Base-by-base conservation (phyloP, 805 yeast genomes). In the Zygotorulaspora danielsina region DNA sequence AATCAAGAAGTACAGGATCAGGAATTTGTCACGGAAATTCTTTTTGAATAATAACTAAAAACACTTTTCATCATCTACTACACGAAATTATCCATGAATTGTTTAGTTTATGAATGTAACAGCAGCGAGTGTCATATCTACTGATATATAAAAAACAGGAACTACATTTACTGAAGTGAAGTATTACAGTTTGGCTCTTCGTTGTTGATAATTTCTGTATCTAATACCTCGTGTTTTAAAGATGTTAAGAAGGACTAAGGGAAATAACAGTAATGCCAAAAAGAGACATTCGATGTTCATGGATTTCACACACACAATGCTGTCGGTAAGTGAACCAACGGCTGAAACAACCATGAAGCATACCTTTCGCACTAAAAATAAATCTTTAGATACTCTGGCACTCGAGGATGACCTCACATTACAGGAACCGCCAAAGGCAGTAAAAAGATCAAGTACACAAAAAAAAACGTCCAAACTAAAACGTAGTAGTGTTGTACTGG, bases 281-380 rank as follows among this genome's bases (percentile, higher is more conserved):
- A 54, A 53, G 25, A 52, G 60, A 41, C 57, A 53, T 21, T 54
- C 61, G 10, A 47, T 50, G 49, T 44, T 52, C 27, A 17, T 55
- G 2, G 51, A 50, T 21, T 33, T 44, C 33, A 44, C 35, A 21
- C 44, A 39, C 12, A 27, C 34, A 8, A 27, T 19, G 27, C 29
- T 39, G 11, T 32, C 29, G 7, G 27, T 20, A 19, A 13, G 34
- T n/a, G 20, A 9, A 15, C 12, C 29, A 8, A 28, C 12, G 17
- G 27, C 18, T 18, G 36, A 17, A 34, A 34, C 32, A 24, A 36
- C 28, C 7, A 21, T 32, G 19, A 39, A 20, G n/a, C 26, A 36
- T 16, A 28, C 29, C 21, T 40, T 36, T 11, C 43, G 39, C 34
- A 29, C 40, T 1, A 45, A 38, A 36, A 47, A 47, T 20, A 41